Percentiles rank a stretch among this genome's conserved stretches.
These are phyloP conservation scores for Castanospermum australe DNA, from an alignment of 306 rosid genomes.

Conservation along the genomic window DNA sequence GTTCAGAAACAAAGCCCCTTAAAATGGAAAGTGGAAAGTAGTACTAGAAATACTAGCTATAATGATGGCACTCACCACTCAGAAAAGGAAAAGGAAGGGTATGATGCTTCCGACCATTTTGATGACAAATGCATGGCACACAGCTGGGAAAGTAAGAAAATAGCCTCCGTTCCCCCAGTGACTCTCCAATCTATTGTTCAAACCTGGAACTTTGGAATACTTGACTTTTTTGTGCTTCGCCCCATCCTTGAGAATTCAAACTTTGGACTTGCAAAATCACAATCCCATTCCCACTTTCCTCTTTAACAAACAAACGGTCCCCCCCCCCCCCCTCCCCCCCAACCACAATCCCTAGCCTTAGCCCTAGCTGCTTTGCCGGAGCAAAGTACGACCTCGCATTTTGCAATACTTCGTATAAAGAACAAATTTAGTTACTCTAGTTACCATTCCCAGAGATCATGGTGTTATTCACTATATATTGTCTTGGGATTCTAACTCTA, in stretches of 20 bases:
- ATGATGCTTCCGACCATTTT: background rate
- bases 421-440: background rate
- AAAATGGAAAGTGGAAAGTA: slow-evolving; percentile 10
- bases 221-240: slow-evolving; percentile 34
- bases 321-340: background rate
- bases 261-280: background rate
- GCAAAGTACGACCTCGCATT: background rate
- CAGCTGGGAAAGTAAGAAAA: background rate
- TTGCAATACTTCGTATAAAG: background rate
- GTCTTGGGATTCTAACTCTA: slow-evolving; percentile 36
- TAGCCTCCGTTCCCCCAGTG: background rate
- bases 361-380: slow-evolving; percentile 18
- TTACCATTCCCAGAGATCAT: background rate
- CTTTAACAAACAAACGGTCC: slow-evolving; percentile 8
- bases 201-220: slow-evolving; percentile 39
- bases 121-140: slow-evolving; percentile 3
- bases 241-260: slow-evolving; percentile 38
- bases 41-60: background rate
- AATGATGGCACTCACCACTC: background rate
- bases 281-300: background rate
- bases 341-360: background rate
- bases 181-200: slow-evolving; percentile 28
- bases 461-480: slow-evolving; percentile 2
- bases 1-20: slow-evolving; percentile 1
- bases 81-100: background rate